phyloP scores from a whole-genome alignment of 345 rosid species.

The Syzygium grande region DNA sequence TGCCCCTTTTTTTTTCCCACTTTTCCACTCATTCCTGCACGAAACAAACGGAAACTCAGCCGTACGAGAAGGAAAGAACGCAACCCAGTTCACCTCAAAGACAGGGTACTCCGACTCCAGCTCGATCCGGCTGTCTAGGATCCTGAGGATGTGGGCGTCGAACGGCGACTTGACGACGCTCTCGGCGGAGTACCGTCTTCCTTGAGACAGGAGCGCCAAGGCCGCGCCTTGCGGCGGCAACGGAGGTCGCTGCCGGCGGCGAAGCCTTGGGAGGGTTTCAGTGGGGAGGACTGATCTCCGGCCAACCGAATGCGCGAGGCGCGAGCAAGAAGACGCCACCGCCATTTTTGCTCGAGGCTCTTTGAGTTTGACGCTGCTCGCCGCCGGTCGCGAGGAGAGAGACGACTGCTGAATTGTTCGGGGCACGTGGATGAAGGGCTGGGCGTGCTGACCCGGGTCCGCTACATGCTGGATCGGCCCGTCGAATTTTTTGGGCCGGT shows the following conservation, averaged over 20 bases:
- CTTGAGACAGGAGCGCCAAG: conserved; percentile 3
- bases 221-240: background rate
- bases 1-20: too few relatives aligned
- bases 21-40: too few relatives aligned
- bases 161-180: conserved; percentile 28
- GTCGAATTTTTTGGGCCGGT: background rate
- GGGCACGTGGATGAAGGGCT: too few relatives aligned
- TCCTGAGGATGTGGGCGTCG: conserved; percentile 58
- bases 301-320: background rate
- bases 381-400: background rate
- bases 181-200: conserved; percentile 10
- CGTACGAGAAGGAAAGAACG: background rate
- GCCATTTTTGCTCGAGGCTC: background rate
- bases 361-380: background rate
- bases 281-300: background rate
- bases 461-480: too few relatives aligned
- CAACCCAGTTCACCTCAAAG: conserved; percentile 23
- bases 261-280: conserved; percentile 4
- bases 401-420: background rate
- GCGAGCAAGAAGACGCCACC: background rate
- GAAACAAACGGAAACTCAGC: background rate
- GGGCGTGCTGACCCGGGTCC: too few relatives aligned
- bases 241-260: background rate
- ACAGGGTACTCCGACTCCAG: conserved; percentile 60
- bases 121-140: conserved; percentile 47